phyloP scores from a whole-genome alignment of 1,284 basidiomycete species.

The Violaceomyces palustris region DNA sequence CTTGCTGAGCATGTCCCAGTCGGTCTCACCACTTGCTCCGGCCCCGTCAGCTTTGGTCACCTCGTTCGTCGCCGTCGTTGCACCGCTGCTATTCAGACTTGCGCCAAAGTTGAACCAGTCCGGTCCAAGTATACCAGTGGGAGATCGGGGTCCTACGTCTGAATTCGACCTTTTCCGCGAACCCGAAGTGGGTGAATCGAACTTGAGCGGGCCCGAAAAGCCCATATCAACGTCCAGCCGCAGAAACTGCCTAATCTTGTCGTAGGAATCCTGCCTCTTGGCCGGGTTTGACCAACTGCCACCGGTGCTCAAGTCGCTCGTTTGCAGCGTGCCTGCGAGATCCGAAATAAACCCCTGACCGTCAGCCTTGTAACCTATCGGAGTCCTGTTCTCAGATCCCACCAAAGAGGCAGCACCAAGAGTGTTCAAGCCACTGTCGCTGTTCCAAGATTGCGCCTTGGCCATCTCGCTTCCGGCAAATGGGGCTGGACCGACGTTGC shows the following conservation, averaged over 20 bases:
- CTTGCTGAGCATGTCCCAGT: constrained; percentile 13
- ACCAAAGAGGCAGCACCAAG: too few relatives aligned
- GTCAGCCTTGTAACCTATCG: constrained; percentile 12
- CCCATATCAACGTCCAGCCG: constrained; percentile 42
- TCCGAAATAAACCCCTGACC: constrained; percentile 17
- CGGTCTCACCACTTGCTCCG: background rate
- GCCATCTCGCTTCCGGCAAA: too few relatives aligned
- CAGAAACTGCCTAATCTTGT: constrained; percentile 37
- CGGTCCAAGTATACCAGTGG: too few relatives aligned
- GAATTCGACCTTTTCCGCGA: constrained; percentile 33
- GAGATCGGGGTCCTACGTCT: constrained; percentile 30
- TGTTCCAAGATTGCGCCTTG: too few relatives aligned
- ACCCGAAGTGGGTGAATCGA: constrained; percentile 25
- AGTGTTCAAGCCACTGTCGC: too few relatives aligned
- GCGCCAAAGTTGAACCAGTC: too few relatives aligned
- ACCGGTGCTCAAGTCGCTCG: constrained; percentile 8
- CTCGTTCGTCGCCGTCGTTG: too few relatives aligned
- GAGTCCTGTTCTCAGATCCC: too few relatives aligned
- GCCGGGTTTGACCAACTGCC: constrained; percentile 32
- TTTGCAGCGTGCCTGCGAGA: constrained; percentile 6
- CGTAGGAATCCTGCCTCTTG: constrained; percentile 38
- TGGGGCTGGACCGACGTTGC: too few relatives aligned
- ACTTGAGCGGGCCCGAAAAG: constrained; percentile 19
- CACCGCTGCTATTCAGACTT: too few relatives aligned
- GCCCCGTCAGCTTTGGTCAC: constrained; percentile 2